Percentiles rank a stretch among this genome's conserved stretches.
These are phyloP conservation scores for Pyricularia sp. DNA, from an alignment of 2,329 filamentous ascomycete genomes.

Conservation along the genomic window DNA sequence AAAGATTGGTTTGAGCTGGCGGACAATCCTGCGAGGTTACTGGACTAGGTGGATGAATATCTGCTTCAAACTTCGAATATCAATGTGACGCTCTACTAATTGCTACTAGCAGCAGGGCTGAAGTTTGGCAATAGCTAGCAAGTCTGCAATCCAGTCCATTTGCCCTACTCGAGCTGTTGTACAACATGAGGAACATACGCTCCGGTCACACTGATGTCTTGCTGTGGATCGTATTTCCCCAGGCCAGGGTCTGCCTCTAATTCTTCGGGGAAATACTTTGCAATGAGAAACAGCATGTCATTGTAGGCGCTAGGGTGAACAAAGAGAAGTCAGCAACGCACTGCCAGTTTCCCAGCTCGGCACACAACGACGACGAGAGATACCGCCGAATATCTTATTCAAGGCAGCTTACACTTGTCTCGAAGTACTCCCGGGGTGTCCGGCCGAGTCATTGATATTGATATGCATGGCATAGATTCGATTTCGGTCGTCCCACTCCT, in stretches of 20 bases:
- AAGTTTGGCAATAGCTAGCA: background rate
- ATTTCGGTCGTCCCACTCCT: background rate
- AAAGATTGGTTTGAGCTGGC: background rate
- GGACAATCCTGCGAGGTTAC: background rate
- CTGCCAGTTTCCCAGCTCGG: background rate
- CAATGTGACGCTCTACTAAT: background rate
- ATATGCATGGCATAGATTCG: conserved; percentile 6
- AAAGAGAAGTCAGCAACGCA: background rate
- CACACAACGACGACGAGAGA: background rate
- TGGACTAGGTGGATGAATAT: background rate
- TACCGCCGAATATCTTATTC: background rate
- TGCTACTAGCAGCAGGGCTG: background rate
- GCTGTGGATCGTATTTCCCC: background rate
- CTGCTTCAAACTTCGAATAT: background rate
- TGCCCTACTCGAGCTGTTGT: background rate
- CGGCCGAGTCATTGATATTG: conserved; percentile 5
- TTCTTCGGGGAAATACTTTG: background rate
- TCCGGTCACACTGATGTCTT: conserved; percentile 1
- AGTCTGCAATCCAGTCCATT: background rate
- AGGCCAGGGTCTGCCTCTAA: background rate
- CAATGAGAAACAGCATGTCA: background rate
- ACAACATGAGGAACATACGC: conserved; percentile 1
- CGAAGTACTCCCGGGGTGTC: conserved; percentile 1
- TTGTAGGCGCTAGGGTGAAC: background rate
- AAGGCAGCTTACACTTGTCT: conserved; percentile 1